phyloP scores from a whole-genome alignment of 768 basidiomycete species.

The Pleurotus citrinopileatus region DNA sequence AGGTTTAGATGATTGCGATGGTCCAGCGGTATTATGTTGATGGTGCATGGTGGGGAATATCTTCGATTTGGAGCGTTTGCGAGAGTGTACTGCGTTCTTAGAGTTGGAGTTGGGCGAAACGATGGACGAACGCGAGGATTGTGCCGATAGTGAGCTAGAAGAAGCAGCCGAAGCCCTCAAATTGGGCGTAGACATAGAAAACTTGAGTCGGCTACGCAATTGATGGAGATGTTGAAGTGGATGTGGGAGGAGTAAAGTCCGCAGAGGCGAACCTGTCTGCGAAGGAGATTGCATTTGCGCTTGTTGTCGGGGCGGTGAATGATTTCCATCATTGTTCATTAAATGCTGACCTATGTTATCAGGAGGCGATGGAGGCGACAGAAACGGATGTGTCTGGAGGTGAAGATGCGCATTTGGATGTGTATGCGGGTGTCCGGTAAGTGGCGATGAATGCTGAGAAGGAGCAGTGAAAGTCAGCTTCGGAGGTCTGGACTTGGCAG shows the following conservation, averaged over 20 bases:
- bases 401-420: constrained; percentile 4
- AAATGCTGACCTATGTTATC: no score
- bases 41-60: neutral
- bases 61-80: constrained; percentile 3
- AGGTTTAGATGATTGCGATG: neutral
- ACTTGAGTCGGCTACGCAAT: constrained; percentile 32
- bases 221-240: constrained; percentile 1
- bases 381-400: constrained; percentile 13
- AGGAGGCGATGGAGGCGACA: constrained; percentile 15
- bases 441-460: constrained; percentile 7
- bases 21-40: neutral
- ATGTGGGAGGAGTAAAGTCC: neutral
- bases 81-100: neutral
- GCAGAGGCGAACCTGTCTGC: constrained; percentile 14
- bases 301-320: constrained; percentile 17
- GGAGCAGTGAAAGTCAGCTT: constrained; percentile 7
- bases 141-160: constrained; percentile 2
- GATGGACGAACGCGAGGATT: neutral
- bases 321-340: no score
- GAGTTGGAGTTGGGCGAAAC: neutral
- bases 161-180: constrained; percentile 30
- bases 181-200: constrained; percentile 66
- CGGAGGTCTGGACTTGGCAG: constrained; percentile 1
- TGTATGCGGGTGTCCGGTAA: neutral
- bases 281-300: constrained; percentile 9